Evolutionary conservation across 176 grass and related monocot species (phyloP), one percentile per base, ranked within the genome.

Genomic region (Coix lacrymajobi): DNA sequence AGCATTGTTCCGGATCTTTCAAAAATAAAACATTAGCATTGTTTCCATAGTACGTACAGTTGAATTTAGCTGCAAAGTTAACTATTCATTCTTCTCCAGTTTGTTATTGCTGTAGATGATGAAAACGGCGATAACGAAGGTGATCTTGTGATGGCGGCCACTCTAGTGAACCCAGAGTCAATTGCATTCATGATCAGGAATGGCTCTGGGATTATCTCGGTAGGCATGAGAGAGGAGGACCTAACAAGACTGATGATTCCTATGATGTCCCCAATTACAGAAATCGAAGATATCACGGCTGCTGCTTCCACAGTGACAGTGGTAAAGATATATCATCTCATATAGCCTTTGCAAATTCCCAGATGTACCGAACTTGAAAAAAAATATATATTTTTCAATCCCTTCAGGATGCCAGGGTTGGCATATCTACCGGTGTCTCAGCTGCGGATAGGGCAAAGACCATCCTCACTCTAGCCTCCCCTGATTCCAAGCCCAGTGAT

Each of bases 101-200:
- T 95, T 90, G 91, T 95, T 81, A 93, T 98, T 88, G 96, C 88
- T 88, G 92, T 98, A 91, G 91, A 98, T 90, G 96, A 90, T 73
- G 92, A 98, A 75, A 89, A 88, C 0, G 88, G 92, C 26, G 90
- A 91, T 28, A 84, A 77, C 0, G 88, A 90, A 88, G 92, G 96
- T 51, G 88, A 88, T 78, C 85, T 98, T 79, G 71, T 95, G 69
- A 95, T 95, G 91, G 96, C 92, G 77, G 96, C 92, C 11, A 85
- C 83, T 66, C 84, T 87, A 76, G 92, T 85, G 19, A 87, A 84
- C 60, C 76, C 85, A 43, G 60, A 87, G 63, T 75, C 88, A 7
- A 82, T 98, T 66, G 91, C 92, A 56, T 98, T 98, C 87, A 93
- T 98, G 92, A 95, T 98, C 52, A 95, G 87, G 67, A 84, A 93